A percentile compares a stretch with the other conserved stretches of the same genome.
phyloP scores from a whole-genome alignment of 2,329 filamentous ascomycete species.

The Fusarium redolens region DNA sequence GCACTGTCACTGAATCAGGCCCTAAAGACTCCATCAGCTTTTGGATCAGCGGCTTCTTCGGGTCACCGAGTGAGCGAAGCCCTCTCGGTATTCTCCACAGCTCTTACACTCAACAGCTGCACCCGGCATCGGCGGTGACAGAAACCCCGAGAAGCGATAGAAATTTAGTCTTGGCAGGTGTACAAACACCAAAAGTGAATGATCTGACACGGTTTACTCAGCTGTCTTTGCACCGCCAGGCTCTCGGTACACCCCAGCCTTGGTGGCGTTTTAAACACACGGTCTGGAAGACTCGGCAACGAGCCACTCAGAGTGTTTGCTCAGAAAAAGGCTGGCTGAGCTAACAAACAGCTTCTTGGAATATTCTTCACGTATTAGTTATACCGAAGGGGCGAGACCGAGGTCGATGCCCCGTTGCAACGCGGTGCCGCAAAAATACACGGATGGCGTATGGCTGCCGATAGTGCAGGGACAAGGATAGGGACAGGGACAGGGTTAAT shows the following conservation, averaged over 20 bases:
- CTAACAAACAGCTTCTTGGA: neutral
- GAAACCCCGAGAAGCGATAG: neutral
- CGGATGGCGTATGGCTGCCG: neutral
- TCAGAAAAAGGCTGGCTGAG: neutral
- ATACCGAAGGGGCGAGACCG: slow-evolving; percentile 3
- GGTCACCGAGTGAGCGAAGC: neutral
- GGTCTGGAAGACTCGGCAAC: slow-evolving; percentile 1
- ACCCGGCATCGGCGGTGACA: neutral
- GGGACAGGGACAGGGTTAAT: neutral
- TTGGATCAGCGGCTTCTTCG: neutral
- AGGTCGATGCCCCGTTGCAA: neutral
- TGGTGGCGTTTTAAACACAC: neutral
- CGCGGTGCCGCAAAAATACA: slow-evolving; percentile 5
- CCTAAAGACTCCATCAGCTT: neutral
- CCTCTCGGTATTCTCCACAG: neutral
- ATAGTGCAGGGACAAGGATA: neutral
- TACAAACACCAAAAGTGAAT: neutral
- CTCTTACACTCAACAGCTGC: neutral
- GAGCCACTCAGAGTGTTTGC: neutral
- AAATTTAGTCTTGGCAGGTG: neutral
- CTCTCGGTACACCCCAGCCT: neutral
- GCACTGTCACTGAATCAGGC: neutral
- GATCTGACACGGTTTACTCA: neutral
- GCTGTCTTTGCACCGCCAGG: neutral
- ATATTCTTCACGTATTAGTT: neutral